Evolutionary conservation across 2,329 filamentous ascomycete genomes (phyloP).

Genomic region (Alternaria postmessia): DNA sequence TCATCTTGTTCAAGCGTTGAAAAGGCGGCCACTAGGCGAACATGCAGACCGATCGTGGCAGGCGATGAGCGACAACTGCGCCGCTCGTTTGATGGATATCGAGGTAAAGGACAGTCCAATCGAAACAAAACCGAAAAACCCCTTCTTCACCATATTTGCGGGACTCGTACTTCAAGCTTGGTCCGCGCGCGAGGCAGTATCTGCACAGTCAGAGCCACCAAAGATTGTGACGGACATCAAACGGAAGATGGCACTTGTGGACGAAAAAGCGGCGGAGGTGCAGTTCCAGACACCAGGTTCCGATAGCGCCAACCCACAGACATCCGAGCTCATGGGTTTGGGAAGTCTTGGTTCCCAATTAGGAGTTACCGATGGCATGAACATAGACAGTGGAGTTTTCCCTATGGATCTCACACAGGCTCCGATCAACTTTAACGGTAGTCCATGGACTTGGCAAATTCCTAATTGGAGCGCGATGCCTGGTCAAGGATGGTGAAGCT

Average conservation of each 20-base stretch:
- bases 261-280: neutral
- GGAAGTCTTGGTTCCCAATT: conserved; percentile 1
- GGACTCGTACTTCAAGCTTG: conserved; percentile 64
- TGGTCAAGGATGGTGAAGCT: conserved; percentile 14
- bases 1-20: conserved; percentile 56
- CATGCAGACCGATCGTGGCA: conserved; percentile 54
- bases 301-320: neutral
- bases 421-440: conserved; percentile 1
- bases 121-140: conserved; percentile 24
- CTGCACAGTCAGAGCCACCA: conserved; percentile 10
- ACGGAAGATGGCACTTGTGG: conserved; percentile 5
- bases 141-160: conserved; percentile 57
- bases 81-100: conserved; percentile 44
- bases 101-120: conserved; percentile 23
- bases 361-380: neutral
- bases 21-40: conserved; percentile 44
- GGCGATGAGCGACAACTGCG: conserved; percentile 57
- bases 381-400: neutral
- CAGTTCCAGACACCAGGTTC: neutral
- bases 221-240: conserved; percentile 13
- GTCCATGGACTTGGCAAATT: conserved; percentile 17
- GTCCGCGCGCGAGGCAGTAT: conserved; percentile 23
- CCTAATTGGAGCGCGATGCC: conserved; percentile 13
- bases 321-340: conserved; percentile 3
- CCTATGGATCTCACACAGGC: conserved; percentile 3